Evolutionary conservation across 495 filamentous ascomycete genomes (phyloP).

Genomic region (Stereocaulon alpinum): DNA sequence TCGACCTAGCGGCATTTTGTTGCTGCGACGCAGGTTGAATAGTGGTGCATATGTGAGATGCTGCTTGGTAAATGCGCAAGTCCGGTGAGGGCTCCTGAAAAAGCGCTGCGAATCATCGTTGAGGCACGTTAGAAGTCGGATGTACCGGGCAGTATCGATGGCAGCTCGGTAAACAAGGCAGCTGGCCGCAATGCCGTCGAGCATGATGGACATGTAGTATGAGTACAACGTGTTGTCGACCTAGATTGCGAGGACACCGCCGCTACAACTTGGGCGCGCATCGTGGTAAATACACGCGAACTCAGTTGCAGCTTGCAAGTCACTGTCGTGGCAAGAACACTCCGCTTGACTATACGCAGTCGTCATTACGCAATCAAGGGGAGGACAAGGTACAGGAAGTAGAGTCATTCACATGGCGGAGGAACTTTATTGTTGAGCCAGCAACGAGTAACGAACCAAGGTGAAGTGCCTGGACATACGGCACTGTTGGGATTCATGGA

Average conservation of each 20-base stretch:
- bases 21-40: conserved; percentile 72
- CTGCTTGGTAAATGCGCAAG: conserved; percentile 60
- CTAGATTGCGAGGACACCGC: conserved; percentile 1
- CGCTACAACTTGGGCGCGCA: not conserved
- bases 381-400: not conserved
- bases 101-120: conserved; percentile 61
- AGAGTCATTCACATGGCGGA: not conserved
- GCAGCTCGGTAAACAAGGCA: conserved; percentile 44
- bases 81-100: conserved; percentile 36
- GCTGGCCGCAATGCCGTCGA: conserved; percentile 41
- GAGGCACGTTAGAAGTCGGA: conserved; percentile 67
- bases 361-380: not conserved
- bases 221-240: conserved; percentile 28
- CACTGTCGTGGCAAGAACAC: not conserved
- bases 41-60: conserved; percentile 78
- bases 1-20: conserved; percentile 65
- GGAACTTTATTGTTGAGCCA: not conserved
- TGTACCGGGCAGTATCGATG: conserved; percentile 43
- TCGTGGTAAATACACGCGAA: not conserved
- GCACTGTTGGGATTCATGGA: too few species aligned
- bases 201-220: conserved; percentile 30
- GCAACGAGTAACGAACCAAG: not conserved
- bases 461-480: not conserved
- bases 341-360: not conserved
- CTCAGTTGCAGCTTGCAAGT: not conserved